A percentile compares a stretch with the other conserved stretches of the same genome.
phyloP scores from a whole-genome alignment of 495 filamentous ascomycete species.

The Neurospora sp. region DNA sequence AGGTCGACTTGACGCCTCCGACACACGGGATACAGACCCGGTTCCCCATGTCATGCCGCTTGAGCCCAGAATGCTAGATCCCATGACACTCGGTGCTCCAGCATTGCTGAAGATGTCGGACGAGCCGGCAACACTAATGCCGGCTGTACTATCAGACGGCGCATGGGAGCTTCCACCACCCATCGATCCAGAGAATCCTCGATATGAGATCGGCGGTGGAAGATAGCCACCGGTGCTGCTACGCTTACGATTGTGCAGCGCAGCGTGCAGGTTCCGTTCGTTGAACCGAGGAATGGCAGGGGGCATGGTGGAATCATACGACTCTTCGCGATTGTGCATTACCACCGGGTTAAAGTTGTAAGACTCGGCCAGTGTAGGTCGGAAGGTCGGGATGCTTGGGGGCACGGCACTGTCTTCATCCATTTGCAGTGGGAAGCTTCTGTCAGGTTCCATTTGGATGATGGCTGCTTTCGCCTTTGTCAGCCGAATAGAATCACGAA shows the following conservation, averaged over 20 bases:
- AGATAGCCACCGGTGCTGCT: slow-evolving; percentile 70
- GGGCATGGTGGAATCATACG: slow-evolving; percentile 54
- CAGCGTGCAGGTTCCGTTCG: slow-evolving; percentile 30
- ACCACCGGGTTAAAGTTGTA: slow-evolving; percentile 1
- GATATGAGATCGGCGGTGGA: slow-evolving; percentile 55
- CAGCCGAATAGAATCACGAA: slow-evolving; percentile 83
- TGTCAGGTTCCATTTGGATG: slow-evolving; percentile 23
- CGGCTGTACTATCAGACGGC: slow-evolving; percentile 40
- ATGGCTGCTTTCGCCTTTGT: slow-evolving; percentile 65
- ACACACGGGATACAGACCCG: slow-evolving; percentile 43
- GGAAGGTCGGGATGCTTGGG: slow-evolving; percentile 20
- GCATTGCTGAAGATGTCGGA: slow-evolving; percentile 46
- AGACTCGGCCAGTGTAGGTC: slow-evolving; percentile 12
- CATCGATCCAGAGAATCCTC: slow-evolving; percentile 60
- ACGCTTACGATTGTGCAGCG: slow-evolving; percentile 63
- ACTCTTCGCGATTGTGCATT: slow-evolving; percentile 26
- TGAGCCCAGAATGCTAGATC: slow-evolving; percentile 25
- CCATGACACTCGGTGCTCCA: slow-evolving; percentile 18
- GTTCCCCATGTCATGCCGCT: slow-evolving; percentile 33
- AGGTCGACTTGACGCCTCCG: slow-evolving; percentile 47
- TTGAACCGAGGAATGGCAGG: slow-evolving; percentile 73
- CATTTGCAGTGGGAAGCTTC: slow-evolving; percentile 8
- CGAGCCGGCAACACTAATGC: slow-evolving; percentile 43
- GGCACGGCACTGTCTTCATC: slow-evolving; percentile 12
- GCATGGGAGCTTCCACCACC: slow-evolving; percentile 30